Conservation (phyloP, 2,329 filamentous ascomycete genomes). For the Exophiala sideris region DNA sequence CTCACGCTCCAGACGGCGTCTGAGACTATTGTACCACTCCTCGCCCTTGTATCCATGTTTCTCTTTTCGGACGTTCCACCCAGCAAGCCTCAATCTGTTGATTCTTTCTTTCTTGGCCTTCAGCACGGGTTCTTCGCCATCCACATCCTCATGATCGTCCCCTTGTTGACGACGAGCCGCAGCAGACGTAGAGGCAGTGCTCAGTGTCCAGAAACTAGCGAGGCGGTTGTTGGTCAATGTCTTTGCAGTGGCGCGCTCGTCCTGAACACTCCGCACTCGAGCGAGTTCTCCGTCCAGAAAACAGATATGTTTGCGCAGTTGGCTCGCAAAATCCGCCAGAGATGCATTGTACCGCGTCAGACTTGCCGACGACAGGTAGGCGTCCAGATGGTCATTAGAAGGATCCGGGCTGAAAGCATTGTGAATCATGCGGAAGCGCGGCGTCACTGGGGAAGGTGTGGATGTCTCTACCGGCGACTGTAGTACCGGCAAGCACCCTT, state of each 20-base stretch:
- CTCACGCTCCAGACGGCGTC: constrained; percentile 17
- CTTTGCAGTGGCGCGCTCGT: constrained; percentile 8
- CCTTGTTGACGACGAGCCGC: neutral
- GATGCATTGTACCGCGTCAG: constrained; percentile 15
- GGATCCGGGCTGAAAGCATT: constrained; percentile 21
- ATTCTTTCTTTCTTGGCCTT: constrained; percentile 18
- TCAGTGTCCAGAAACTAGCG: constrained; percentile 23
- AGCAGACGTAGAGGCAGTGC: neutral
- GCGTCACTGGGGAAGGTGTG: constrained; percentile 9
- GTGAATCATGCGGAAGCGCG: constrained; percentile 20
- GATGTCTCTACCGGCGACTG: constrained; percentile 1
- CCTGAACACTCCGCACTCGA: constrained; percentile 10
- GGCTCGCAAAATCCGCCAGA: constrained; percentile 13
- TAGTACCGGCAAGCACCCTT: constrained; percentile 18
- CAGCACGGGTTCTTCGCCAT: neutral
- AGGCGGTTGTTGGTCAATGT: constrained; percentile 12
- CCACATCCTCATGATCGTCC: neutral
- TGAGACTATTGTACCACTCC: constrained; percentile 24
- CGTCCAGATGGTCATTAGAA: constrained; percentile 18
- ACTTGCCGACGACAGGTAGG: constrained; percentile 10
- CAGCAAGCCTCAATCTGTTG: constrained; percentile 16
- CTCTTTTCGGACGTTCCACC: constrained; percentile 27
- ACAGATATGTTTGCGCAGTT: constrained; percentile 13
- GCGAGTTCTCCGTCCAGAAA: constrained; percentile 7
- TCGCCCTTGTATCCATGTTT: constrained; percentile 25